A percentile compares a stretch with the other conserved stretches of the same genome.
phyloP scores from a whole-genome alignment of 495 filamentous ascomycete species.

The Evansstolkia leycettana region DNA sequence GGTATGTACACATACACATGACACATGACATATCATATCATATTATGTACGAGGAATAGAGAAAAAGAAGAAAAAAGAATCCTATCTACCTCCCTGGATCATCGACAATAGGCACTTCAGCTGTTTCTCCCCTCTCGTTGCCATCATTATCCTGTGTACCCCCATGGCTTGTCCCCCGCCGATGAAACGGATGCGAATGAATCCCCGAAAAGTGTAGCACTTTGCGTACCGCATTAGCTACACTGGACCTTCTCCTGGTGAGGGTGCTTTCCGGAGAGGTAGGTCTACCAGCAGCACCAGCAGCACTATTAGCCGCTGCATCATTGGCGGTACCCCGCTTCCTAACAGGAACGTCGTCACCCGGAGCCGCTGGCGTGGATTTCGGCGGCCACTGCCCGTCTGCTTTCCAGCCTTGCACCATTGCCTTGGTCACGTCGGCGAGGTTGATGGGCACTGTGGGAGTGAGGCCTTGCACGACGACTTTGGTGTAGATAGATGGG shows the following conservation, averaged over 20 bases:
- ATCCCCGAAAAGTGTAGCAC: conserved; percentile 27
- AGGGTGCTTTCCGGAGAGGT: conserved; percentile 12
- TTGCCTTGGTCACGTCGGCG: conserved; percentile 60
- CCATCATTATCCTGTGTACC: too few species aligned
- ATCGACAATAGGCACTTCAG: conserved; percentile 6
- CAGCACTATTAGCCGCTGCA: conserved; percentile 4
- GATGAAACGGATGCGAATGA: conserved; percentile 29
- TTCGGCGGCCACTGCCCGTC: conserved; percentile 93
- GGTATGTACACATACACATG: too few species aligned
- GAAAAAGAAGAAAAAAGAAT: too few species aligned
- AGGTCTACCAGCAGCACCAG: conserved; percentile 3
- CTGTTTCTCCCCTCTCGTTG: too few species aligned
- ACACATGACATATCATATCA: too few species aligned
- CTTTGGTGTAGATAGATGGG: conserved; percentile 75
- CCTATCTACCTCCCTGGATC: too few species aligned
- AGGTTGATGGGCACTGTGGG: conserved; percentile 84
- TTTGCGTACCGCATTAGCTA: conserved; percentile 32
- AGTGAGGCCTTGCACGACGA: conserved; percentile 62
- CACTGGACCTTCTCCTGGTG: conserved; percentile 18
- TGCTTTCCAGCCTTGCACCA: conserved; percentile 86
- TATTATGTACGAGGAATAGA: too few species aligned
- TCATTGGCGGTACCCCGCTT: conserved; percentile 1
- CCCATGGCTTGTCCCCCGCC: conserved; percentile 22
- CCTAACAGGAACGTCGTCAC: conserved; percentile 2
- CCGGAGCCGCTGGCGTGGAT: conserved; percentile 5